A percentile compares a stretch with the other conserved stretches of the same genome.
Evolutionary conservation across 495 filamentous ascomycete species (phyloP).

Genomic region (Neurospora sp.): DNA sequence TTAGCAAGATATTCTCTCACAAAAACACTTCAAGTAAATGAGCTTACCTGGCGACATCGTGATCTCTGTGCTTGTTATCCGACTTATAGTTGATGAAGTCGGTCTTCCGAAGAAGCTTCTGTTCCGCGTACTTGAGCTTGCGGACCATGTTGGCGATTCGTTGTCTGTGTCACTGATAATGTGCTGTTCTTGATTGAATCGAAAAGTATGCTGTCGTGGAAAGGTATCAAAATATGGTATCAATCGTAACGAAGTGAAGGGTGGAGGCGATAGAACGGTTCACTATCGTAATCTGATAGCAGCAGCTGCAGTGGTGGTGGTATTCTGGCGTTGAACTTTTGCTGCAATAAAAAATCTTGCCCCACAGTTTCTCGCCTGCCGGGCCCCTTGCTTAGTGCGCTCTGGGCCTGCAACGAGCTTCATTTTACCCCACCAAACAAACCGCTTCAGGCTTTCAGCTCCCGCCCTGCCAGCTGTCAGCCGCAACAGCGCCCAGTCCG

Average conservation of each 20-base stretch:
- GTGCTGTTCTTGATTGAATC: background rate
- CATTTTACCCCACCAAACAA: background rate
- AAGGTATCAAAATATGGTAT: background rate
- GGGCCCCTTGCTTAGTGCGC: background rate
- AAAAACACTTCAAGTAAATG: background rate
- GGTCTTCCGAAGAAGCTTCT: slow-evolving; percentile 71
- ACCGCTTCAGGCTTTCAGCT: background rate
- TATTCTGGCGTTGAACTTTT: background rate
- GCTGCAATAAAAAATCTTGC: slow-evolving; percentile 2
- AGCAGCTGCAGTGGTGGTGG: background rate
- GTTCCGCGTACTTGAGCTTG: slow-evolving; percentile 77
- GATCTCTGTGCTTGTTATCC: slow-evolving; percentile 71
- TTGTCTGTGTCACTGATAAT: background rate
- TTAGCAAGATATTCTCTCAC: background rate
- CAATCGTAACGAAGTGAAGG: background rate
- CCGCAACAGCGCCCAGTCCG: background rate
- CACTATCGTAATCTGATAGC: background rate
- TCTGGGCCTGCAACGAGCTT: background rate
- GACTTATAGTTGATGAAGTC: slow-evolving; percentile 91
- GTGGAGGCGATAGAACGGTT: background rate
- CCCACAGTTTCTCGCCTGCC: slow-evolving; percentile 9
- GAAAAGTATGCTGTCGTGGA: background rate
- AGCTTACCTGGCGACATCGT: slow-evolving; percentile 49
- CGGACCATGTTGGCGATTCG: slow-evolving; percentile 59
- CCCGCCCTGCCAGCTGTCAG: background rate